A percentile compares a stretch with the other conserved stretches of the same genome.
phyloP scores from a whole-genome alignment of 129 eudicot species.

The Flaveria linearis region DNA sequence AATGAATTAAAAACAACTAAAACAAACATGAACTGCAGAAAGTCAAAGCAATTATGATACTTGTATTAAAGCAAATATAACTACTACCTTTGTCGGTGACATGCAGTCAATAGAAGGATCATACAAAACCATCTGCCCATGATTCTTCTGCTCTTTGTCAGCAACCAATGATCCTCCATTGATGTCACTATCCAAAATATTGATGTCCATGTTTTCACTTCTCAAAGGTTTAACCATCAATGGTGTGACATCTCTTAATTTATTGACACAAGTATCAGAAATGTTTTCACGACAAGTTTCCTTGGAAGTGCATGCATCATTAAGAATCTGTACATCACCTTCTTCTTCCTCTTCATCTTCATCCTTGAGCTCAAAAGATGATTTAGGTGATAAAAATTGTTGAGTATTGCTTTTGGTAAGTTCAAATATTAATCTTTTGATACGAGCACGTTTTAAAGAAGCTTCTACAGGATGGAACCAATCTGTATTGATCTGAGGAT shows the following conservation, averaged over 20 bases:
- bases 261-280: slow-evolving; percentile 12
- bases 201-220: slow-evolving; percentile 29
- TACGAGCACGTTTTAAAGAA: slow-evolving; percentile 60
- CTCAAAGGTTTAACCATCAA: slow-evolving; percentile 26
- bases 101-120: slow-evolving; percentile 22
- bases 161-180: slow-evolving; percentile 21
- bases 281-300: slow-evolving; percentile 20
- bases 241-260: slow-evolving; percentile 19
- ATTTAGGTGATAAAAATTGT: slow-evolving; percentile 23
- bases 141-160: slow-evolving; percentile 29
- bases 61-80: slow-evolving; percentile 3
- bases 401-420: slow-evolving; percentile 34
- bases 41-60: background rate
- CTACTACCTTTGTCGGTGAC: slow-evolving; percentile 54
- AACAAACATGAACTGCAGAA: background rate
- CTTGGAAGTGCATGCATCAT: slow-evolving; percentile 25
- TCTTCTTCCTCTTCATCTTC: slow-evolving; percentile 30
- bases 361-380: slow-evolving; percentile 32
- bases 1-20: background rate
- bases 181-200: slow-evolving; percentile 14
- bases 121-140: slow-evolving; percentile 30
- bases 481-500: slow-evolving; percentile 47
- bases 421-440: slow-evolving; percentile 48
- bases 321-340: slow-evolving; percentile 27
- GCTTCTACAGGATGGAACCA: slow-evolving; percentile 78